Conservation (phyloP, 805 yeast species). For the Nakazawaea wickerhamii region DNA sequence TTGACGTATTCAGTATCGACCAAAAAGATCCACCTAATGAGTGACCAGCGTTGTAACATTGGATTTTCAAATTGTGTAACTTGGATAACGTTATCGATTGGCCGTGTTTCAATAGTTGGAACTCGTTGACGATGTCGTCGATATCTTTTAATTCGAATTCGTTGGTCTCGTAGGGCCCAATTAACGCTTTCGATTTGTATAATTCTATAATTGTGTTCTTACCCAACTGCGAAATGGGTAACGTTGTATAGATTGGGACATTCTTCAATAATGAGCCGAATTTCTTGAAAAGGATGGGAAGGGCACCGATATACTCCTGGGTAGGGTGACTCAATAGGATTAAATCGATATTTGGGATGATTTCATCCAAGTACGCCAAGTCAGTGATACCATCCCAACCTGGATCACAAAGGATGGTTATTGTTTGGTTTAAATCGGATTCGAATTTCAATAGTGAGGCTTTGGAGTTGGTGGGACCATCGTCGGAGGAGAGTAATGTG, state of each 20-base stretch:
- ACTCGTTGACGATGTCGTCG: slow-evolving; percentile 49
- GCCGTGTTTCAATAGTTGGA: slow-evolving; percentile 76
- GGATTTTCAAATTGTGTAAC: slow-evolving; percentile 54
- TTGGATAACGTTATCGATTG: slow-evolving; percentile 67
- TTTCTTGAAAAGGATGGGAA: slow-evolving; percentile 53
- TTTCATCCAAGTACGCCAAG: slow-evolving; percentile 34
- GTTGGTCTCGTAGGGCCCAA: slow-evolving; percentile 64
- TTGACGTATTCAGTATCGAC: slow-evolving; percentile 58
- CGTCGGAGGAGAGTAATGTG: slow-evolving; percentile 10
- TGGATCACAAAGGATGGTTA: slow-evolving; percentile 63
- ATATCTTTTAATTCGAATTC: slow-evolving; percentile 64
- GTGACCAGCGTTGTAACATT: slow-evolving; percentile 90
- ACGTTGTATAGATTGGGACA: slow-evolving; percentile 78
- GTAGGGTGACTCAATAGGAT: slow-evolving; percentile 87
- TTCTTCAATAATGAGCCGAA: slow-evolving; percentile 52
- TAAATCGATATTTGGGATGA: slow-evolving; percentile 50
- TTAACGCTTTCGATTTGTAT: slow-evolving; percentile 64
- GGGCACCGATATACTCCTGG: slow-evolving; percentile 74
- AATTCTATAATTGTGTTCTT: slow-evolving; percentile 79
- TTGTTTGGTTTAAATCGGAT: slow-evolving; percentile 33
- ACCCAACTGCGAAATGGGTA: slow-evolving; percentile 87
- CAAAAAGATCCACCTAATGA: slow-evolving; percentile 91
- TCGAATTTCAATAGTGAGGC: slow-evolving; percentile 49
- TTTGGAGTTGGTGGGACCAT: slow-evolving; percentile 17
- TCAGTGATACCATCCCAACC: slow-evolving; percentile 60